phyloP scores from a whole-genome alignment of 2,329 filamentous ascomycete species.

The Trichoderma hamatum region DNA sequence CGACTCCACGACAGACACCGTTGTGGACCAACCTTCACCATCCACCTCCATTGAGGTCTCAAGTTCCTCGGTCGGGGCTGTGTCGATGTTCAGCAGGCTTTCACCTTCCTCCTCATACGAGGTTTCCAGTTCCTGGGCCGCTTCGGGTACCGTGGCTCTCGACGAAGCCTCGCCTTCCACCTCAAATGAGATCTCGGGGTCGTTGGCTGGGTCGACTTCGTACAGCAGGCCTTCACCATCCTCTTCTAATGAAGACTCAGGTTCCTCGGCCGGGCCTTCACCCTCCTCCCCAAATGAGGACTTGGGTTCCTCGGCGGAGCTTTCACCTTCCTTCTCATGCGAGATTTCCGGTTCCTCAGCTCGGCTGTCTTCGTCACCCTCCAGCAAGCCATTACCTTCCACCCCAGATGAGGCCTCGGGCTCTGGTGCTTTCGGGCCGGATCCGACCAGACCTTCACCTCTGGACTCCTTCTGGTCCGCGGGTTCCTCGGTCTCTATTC shows the following conservation, averaged over 20 bases:
- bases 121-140: constrained; percentile 21
- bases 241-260: constrained; percentile 1
- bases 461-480: constrained; percentile 14
- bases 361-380: constrained; percentile 10
- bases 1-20: background rate
- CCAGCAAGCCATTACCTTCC: constrained; percentile 4
- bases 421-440: background rate
- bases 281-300: constrained; percentile 3
- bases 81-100: constrained; percentile 12
- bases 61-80: constrained; percentile 16
- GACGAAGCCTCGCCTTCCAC: constrained; percentile 18
- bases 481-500: constrained; percentile 19
- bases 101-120: constrained; percentile 17
- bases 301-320: constrained; percentile 16
- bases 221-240: constrained; percentile 18
- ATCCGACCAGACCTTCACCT: constrained; percentile 20
- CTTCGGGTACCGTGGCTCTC: constrained; percentile 8
- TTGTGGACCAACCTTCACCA: constrained; percentile 10
- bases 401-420: background rate
- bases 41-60: constrained; percentile 5
- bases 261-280: constrained; percentile 20
- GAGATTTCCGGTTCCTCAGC: constrained; percentile 14
- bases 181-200: constrained; percentile 19
- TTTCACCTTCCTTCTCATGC: background rate
- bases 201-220: background rate